A percentile compares a stretch with the other conserved stretches of the same genome.
These are phyloP conservation scores for Trichoderma cornu-damae DNA, from an alignment of 2,329 filamentous ascomycete species.

Conservation along the genomic window DNA sequence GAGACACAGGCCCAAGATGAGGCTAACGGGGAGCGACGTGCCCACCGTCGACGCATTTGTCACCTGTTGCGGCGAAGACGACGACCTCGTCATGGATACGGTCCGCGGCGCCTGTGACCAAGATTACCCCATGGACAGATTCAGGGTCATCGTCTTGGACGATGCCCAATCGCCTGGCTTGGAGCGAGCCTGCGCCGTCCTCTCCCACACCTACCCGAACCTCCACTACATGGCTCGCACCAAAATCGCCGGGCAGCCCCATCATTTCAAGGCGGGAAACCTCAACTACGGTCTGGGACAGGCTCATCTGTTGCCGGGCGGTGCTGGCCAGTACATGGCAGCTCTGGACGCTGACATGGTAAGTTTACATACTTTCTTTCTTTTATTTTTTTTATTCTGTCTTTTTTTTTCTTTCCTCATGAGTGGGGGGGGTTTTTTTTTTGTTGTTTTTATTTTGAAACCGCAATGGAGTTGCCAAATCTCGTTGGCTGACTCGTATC, in stretches of 20 bases:
- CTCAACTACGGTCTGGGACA: conserved; percentile 55
- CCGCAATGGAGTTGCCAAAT: background rate
- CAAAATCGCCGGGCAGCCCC: conserved; percentile 44
- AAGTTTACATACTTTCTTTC: no score
- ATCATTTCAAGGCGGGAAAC: conserved; percentile 61
- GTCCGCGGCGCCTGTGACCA: conserved; percentile 49
- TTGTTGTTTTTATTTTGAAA: background rate
- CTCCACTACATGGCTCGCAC: conserved; percentile 49
- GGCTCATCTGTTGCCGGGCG: conserved; percentile 47
- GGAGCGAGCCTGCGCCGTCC: conserved; percentile 34
- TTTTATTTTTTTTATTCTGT: no score
- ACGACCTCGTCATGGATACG: conserved; percentile 53
- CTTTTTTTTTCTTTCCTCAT: background rate
- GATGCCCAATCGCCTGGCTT: conserved; percentile 47
- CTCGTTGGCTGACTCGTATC: background rate
- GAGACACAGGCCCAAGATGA: conserved; percentile 48
- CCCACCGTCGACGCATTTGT: conserved; percentile 54
- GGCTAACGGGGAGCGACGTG: conserved; percentile 44
- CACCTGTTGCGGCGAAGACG: conserved; percentile 53
- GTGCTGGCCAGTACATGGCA: conserved; percentile 55
- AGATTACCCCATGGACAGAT: conserved; percentile 50
- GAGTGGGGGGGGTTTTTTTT: background rate
- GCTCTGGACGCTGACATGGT: conserved; percentile 63
- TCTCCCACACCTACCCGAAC: conserved; percentile 42
- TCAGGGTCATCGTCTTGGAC: conserved; percentile 52